Conservation (phyloP, 2,329 filamentous ascomycete genomes). For the Ophiostoma angusticollis region DNA sequence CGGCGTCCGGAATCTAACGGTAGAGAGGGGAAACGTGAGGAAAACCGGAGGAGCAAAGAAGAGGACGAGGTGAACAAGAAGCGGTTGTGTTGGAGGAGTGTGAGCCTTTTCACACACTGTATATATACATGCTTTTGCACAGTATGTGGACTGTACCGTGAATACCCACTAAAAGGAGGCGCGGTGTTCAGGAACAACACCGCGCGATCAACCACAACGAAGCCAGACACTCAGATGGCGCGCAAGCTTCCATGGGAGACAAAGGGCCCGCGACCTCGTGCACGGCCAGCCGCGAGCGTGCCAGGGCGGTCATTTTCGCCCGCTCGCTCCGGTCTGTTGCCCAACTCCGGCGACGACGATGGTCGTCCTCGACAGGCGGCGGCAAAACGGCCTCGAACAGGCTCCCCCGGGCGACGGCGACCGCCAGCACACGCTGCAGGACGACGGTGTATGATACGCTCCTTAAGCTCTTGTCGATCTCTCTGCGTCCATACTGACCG, state of each 20-base stretch:
- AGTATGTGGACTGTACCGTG: no score
- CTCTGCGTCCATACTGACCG: background rate
- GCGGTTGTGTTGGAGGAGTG: no score
- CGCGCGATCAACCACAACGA: background rate
- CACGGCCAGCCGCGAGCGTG: background rate
- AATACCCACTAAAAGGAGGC: no score
- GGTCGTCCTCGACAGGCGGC: background rate
- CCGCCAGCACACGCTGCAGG: background rate
- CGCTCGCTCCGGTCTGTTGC: background rate
- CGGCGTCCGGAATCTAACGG: no score
- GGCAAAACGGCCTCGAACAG: background rate
- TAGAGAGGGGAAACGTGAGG: no score
- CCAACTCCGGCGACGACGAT: background rate
- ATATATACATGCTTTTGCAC: no score
- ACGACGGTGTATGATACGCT: background rate
- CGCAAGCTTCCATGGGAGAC: constrained; percentile 15
- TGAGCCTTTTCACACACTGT: no score
- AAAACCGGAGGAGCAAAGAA: no score
- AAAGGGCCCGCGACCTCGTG: background rate
- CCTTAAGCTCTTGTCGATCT: background rate
- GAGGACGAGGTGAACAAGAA: no score
- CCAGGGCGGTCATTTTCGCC: background rate
- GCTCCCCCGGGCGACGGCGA: background rate
- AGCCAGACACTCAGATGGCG: constrained; percentile 11
- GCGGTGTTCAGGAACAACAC: no score